These are phyloP conservation scores for Leptodermis oblonga DNA, from an alignment of 257 asterid genomes.

Conservation along the genomic window DNA sequence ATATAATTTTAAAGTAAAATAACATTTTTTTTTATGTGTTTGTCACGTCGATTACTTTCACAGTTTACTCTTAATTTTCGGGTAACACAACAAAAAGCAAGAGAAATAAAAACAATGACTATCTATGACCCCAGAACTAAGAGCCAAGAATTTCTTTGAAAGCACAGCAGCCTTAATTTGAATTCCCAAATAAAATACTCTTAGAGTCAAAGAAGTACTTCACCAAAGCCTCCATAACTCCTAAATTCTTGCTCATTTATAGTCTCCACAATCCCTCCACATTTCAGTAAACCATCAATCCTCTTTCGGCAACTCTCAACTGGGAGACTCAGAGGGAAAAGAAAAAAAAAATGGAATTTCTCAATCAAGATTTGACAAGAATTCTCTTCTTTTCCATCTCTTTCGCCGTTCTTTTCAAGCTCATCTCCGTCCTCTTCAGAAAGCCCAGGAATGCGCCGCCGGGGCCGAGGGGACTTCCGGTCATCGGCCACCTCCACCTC, in stretches of 20 bases:
- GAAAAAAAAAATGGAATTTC: neutral
- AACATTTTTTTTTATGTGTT: no score
- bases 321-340: neutral
- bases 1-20: no score
- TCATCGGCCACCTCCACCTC: slow-evolving; percentile 16
- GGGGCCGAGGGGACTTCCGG: slow-evolving; percentile 7
- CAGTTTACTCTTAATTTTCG: no score
- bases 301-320: neutral
- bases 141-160: no score
- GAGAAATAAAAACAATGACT: no score
- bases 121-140: no score
- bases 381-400: neutral
- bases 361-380: neutral
- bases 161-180: neutral
- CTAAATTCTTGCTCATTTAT: neutral
- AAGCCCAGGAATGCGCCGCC: neutral
- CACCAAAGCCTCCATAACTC: neutral
- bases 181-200: neutral
- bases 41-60: no score
- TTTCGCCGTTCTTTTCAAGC: neutral
- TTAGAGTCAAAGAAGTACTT: slow-evolving; percentile 1
- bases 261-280: neutral
- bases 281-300: neutral
- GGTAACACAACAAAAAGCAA: no score
- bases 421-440: neutral